Base-by-base conservation (phyloP, 2,329 filamentous ascomycete species). In the Uncinocarpus reesii region DNA sequence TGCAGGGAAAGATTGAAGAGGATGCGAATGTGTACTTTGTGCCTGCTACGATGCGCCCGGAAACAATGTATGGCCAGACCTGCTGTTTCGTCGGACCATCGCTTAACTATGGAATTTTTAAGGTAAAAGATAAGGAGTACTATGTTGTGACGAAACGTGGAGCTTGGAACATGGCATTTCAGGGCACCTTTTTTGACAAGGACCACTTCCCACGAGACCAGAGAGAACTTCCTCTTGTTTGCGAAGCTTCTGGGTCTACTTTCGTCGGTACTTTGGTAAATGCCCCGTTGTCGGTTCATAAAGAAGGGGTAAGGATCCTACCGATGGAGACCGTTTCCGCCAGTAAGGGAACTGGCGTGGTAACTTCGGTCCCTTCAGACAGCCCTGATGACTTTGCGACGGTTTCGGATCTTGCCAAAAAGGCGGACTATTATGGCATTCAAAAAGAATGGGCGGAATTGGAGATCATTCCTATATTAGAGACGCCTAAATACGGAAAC, bases 21-120 rank as follows among this genome's bases (percentile, higher is more conserved):
- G 80, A 78, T 55, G 83, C 86, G 38, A 84, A 84, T 53, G 83
- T 95, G 49, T 96, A 83, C 71, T 84, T 96, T 60, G 80, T 96
- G 10, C 85, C 92, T 10, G 92, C 92, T 13, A 96, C 92, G 48
- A 77, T 98, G 53, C 78, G 92, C 53, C 87, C 92, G 2, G 92
- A 98, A 74, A 98, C 92, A 29, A 96, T 98, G 90, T 98, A 96
- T 64, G 93, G 93, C 34, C 92, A 96, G 68, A 93, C 82, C 3
- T 93, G 86, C 70, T 95, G 89, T 65, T 98, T 96, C 58, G 86
- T 98, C 41, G 86, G 88, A 2, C 90, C 92, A 10, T 45, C 7
- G 62, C 84, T 96, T 60, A 79, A 75, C 37, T 98, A 98, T 61
- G 90, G 90, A 43, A 71, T 98, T 54, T 95, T 86, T 75, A 85